These are phyloP conservation scores for Mycena vulgaris DNA, from an alignment of 768 basidiomycete genomes.

Conservation along the genomic window DNA sequence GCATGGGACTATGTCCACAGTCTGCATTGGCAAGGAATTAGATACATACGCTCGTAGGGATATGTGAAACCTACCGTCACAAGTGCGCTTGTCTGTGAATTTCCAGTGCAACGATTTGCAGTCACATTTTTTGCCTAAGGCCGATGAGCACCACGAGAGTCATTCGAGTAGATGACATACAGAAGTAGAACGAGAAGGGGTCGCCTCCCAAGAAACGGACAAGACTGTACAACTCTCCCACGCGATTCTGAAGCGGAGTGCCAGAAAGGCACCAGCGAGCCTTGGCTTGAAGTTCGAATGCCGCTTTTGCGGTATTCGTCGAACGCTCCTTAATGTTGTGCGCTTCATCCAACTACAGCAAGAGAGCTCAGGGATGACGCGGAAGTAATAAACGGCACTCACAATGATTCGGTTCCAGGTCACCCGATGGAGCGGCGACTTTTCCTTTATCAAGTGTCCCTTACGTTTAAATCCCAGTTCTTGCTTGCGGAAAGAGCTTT, in stretches of 20 bases:
- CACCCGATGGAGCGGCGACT: slow-evolving; percentile 87
- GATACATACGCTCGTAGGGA: neutral
- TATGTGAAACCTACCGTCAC: slow-evolving; percentile 74
- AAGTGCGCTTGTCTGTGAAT: slow-evolving; percentile 86
- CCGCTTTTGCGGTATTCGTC: slow-evolving; percentile 97
- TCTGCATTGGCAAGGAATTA: slow-evolving; percentile 58
- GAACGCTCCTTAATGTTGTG: slow-evolving; percentile 98
- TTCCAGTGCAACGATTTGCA: slow-evolving; percentile 98
- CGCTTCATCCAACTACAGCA: slow-evolving; percentile 87
- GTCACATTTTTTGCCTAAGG: slow-evolving; percentile 85
- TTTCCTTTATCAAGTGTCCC: slow-evolving; percentile 87
- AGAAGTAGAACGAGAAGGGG: slow-evolving; percentile 94
- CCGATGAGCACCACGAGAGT: slow-evolving; percentile 10
- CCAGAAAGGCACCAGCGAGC: slow-evolving; percentile 97
- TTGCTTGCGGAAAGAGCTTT: slow-evolving; percentile 93
- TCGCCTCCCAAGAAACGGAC: slow-evolving; percentile 94
- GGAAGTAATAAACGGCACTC: slow-evolving; percentile 44
- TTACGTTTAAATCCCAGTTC: slow-evolving; percentile 93
- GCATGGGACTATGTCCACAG: slow-evolving; percentile 90
- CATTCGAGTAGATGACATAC: slow-evolving; percentile 57
- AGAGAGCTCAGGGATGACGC: slow-evolving; percentile 8
- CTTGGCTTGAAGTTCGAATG: slow-evolving; percentile 87
- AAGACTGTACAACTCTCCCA: slow-evolving; percentile 98
- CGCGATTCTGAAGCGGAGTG: slow-evolving; percentile 96
- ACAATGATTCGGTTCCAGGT: slow-evolving; percentile 89